Percentiles rank a stretch among this genome's conserved stretches.
phyloP scores from a whole-genome alignment of 345 rosid species.

The Turnera subulata region DNA sequence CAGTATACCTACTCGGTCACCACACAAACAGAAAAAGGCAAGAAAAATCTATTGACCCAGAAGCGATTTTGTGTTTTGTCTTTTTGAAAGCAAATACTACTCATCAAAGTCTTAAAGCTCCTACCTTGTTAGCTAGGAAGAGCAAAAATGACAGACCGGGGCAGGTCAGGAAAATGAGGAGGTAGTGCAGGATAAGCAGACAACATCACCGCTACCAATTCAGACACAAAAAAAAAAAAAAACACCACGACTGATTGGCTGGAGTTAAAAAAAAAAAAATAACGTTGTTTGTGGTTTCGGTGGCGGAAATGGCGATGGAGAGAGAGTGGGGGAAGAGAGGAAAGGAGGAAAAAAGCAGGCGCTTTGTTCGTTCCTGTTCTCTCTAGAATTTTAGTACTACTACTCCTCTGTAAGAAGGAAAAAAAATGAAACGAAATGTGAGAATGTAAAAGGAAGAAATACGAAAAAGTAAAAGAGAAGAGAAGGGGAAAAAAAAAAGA shows the following conservation, averaged over 20 bases:
- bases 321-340: background rate
- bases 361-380: background rate
- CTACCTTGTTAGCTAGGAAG: conserved; percentile 11
- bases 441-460: background rate
- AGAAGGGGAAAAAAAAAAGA: background rate
- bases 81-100: conserved; percentile 6
- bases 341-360: background rate
- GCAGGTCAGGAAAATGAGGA: background rate
- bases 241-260: too few species aligned
- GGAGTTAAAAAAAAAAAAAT: too few species aligned
- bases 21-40: background rate
- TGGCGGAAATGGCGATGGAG: conserved; percentile 25
- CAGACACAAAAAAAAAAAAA: too few species aligned
- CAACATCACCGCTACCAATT: background rate
- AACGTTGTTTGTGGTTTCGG: background rate
- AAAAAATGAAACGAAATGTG: too few species aligned
- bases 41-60: background rate
- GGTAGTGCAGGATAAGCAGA: background rate
- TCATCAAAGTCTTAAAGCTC: background rate
- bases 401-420: background rate
- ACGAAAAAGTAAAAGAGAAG: background rate
- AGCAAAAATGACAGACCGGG: conserved; percentile 3
- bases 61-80: conserved; percentile 15
- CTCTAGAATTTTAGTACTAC: background rate
- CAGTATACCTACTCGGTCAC: background rate